phyloP scores from a whole-genome alignment of 257 asterid genomes.

The Thymus quinquecostatus region DNA sequence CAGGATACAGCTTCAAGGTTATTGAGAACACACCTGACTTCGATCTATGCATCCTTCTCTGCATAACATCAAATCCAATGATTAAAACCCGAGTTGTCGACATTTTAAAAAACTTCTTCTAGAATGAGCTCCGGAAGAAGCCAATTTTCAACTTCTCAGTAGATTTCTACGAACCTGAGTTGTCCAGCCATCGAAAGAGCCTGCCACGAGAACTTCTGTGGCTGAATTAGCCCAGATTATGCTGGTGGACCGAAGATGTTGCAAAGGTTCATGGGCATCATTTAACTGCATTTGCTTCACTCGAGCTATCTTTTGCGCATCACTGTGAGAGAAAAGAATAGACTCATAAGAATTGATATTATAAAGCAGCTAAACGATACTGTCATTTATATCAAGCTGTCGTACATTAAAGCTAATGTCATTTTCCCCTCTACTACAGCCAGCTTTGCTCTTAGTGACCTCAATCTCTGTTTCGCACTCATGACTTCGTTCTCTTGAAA shows the following conservation, averaged over 20 bases:
- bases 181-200: conserved; percentile 98
- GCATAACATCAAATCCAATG: conserved; percentile 41
- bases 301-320: conserved; percentile 56
- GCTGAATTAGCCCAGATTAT: conserved; percentile 81
- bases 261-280: conserved; percentile 57
- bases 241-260: conserved; percentile 63
- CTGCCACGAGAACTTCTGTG: conserved; percentile 72
- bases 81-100: no score
- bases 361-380: not conserved
- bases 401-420: conserved; percentile 68
- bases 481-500: conserved; percentile 80
- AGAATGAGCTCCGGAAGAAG: conserved; percentile 14
- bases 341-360: not conserved
- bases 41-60: conserved; percentile 89
- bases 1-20: conserved; percentile 78
- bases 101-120: not conserved
- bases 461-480: conserved; percentile 62
- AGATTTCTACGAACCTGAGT: conserved; percentile 62
- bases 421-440: conserved; percentile 83
- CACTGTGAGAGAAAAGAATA: conserved; percentile 49
- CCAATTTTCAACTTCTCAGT: conserved; percentile 21
- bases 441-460: conserved; percentile 73
- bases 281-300: conserved; percentile 64
- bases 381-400: conserved; percentile 16
- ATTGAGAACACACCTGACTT: conserved; percentile 64